Base-by-base conservation (phyloP, 2,329 filamentous ascomycete species). In the Amauroascus verrucosus region DNA sequence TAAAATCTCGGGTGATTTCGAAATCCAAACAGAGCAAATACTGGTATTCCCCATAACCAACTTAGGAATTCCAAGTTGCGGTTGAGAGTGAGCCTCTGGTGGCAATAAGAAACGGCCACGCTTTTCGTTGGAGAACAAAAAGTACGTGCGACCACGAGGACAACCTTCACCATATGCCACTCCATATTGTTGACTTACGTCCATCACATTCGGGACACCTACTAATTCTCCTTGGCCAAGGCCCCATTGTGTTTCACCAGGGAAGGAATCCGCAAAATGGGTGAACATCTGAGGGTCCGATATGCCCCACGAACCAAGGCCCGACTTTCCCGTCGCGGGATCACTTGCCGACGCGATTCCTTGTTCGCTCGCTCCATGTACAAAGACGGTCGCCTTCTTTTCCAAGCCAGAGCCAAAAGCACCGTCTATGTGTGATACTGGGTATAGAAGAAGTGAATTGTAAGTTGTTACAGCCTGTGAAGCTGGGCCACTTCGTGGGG, bases 141-240 rank as follows among this genome's bases (percentile, higher is more conserved):
- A 94, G 65, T 90, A 93, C 43, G 82, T 78, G 53, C 84, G 82
- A 2, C 91, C 90, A 47, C 87, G 86, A 0, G 89, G 89, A 53
- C 85, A 88, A 1, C 88, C 90, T 72, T 95, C 88, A 2, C 89
- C 91, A 51, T 87, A 84, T 6, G 95, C 72, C 71, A 91, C 80
- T 7, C 91, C 91, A 64, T 86, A 90, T 7, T 81, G 79, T 62
- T 91, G 86, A 64, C 89, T 95, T 33, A 95, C 80, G 65, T 95
- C 90, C 85, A 96, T 90, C 33, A 86, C 80, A 63, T 96, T 96
- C 1, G 87, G 86, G 22, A 83, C 73, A 14, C 85, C 88, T 8
- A 88, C 82, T 49, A 83, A 65, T 38, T 88, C 83, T 4, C 88
- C 89, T 30, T 87, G 75, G 3, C 86, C 88, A 48, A 90, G 67